These are phyloP conservation scores for Botrytis sinoallii DNA, from an alignment of 2,329 filamentous ascomycete species.

Conservation along the genomic window DNA sequence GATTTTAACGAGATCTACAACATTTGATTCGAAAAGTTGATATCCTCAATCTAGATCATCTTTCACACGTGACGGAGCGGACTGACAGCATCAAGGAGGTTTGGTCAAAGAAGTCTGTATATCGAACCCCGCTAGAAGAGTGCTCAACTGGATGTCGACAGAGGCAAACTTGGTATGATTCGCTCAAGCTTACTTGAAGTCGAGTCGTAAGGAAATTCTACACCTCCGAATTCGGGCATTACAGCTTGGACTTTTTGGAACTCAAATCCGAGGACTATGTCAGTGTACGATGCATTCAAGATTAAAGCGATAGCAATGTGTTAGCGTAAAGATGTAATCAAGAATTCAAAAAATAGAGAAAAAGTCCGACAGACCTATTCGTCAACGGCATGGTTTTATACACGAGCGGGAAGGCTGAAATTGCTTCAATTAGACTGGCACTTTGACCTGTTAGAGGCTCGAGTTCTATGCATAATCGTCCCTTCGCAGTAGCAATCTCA, in stretches of 20 bases:
- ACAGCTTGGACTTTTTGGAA: neutral
- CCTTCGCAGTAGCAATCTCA: slow-evolving; percentile 1
- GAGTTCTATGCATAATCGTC: slow-evolving; percentile 9
- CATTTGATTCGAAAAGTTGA: neutral
- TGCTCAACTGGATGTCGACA: neutral
- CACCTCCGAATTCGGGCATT: neutral
- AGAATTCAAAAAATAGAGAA: neutral
- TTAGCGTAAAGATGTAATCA: neutral
- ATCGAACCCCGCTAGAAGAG: neutral
- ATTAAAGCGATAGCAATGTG: neutral
- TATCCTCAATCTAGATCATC: neutral
- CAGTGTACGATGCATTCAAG: neutral
- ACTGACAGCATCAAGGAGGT: no score
- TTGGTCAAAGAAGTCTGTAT: neutral
- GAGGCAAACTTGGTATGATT: neutral
- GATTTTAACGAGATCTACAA: neutral
- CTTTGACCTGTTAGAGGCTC: neutral
- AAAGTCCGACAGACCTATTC: neutral
- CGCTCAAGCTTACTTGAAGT: neutral
- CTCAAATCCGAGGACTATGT: neutral
- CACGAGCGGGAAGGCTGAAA: neutral
- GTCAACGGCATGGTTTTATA: neutral
- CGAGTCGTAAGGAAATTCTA: neutral
- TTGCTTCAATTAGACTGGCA: neutral
- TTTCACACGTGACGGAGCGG: neutral